Base-by-base conservation (phyloP, 129 eudicot genomes). In the Artemisia tridentata region DNA sequence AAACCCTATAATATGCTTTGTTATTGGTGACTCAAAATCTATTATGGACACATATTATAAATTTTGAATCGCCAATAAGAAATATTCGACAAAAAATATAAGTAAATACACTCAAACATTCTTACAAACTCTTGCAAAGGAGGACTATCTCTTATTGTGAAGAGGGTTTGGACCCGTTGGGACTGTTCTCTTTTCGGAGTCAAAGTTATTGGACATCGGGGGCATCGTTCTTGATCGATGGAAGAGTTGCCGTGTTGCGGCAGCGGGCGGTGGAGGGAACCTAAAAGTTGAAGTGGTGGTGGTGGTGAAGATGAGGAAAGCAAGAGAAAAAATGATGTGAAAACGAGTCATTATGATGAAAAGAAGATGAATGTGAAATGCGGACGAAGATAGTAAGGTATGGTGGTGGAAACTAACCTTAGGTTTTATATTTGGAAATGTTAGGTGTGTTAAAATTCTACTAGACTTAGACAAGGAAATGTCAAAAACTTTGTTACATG, bases 121-220 rank as follows among this genome's bases (percentile, higher is more conserved):
- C 81, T 78, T 78, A 78, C 77, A 27, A 19, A 23, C 48, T 55
- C 67, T 63, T 49, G 21, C 34, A 52, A 63, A 2, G 58, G 2
- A 47, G 21, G 50, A 61, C 69, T 78, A 78, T 78, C 72, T 45
- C 65, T 46, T 78, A 71, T 78, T 78, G 23, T 78, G 81, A 64
- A 78, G 81, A 11, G 81, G 81, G 19, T 78, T 78, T 65, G 81
- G 81, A 47, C 81, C 81, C 1, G 81, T 78, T 6, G 81, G 81
- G 77, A 78, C 81, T 13, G 14, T 64, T 18, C 81, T 59, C 52
- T 71, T 78, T 46, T 78, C 81, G 2, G 51, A 64, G 10, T 18
- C 51, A 71, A 78, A 47, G 31, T 64, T 60, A 20, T 46, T 55
- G 48, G 77, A 34, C 77, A 78, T 0, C 8, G 77, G 81, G 31